phyloP scores from a whole-genome alignment of 768 basidiomycete genomes.

The Serendipita sp. region DNA sequence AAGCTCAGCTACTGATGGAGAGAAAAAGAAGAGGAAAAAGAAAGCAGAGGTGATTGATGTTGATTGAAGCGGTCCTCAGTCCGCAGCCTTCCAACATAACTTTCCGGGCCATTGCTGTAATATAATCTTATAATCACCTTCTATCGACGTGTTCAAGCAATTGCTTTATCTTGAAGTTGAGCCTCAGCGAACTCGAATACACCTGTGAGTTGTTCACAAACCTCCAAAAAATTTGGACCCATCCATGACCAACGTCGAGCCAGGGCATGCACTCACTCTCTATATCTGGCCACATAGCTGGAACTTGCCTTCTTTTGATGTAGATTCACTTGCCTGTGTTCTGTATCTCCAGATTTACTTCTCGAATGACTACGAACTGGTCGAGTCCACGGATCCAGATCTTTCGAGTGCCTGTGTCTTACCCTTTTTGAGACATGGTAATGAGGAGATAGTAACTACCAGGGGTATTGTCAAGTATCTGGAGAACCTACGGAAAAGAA shows the following conservation, averaged over 20 bases:
- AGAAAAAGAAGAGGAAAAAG: background rate
- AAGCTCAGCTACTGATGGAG: background rate
- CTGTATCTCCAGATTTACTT: background rate
- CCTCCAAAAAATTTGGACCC: too few species aligned
- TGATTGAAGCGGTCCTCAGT: background rate
- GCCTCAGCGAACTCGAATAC: too few species aligned
- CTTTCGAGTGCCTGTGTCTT: background rate
- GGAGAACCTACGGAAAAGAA: background rate
- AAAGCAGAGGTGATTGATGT: background rate
- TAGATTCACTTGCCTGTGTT: background rate
- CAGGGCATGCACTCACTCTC: background rate
- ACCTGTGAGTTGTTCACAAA: too few species aligned
- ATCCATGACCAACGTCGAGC: too few species aligned
- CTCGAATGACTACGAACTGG: background rate
- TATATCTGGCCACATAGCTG: background rate
- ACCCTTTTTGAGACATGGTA: background rate
- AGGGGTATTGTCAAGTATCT: background rate
- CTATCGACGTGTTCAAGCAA: too few species aligned
- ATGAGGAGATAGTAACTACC: background rate
- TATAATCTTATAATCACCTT: too few species aligned
- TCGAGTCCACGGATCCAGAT: background rate
- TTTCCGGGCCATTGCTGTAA: too few species aligned
- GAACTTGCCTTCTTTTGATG: background rate
- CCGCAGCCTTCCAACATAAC: too few species aligned
- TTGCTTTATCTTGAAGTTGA: too few species aligned